A percentile compares a stretch with the other conserved stretches of the same genome.
phyloP scores from a whole-genome alignment of 2,329 filamentous ascomycete genomes.

The Scopulariopsis brevicaulis region DNA sequence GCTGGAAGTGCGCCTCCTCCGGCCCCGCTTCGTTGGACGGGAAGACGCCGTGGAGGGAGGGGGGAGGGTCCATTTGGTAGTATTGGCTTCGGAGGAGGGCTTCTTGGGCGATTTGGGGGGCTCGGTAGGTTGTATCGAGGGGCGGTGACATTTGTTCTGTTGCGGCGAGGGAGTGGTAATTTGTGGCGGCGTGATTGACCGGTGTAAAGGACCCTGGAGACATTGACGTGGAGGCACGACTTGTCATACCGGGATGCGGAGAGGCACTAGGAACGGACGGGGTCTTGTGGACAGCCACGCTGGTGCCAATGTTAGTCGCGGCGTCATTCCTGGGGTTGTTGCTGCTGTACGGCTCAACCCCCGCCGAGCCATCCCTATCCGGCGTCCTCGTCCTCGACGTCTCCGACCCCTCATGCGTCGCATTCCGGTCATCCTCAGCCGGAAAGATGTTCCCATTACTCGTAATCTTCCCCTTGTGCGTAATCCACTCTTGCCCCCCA shows the following conservation, averaged over 20 bases:
- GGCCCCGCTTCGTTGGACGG: background rate
- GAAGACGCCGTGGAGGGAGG: background rate
- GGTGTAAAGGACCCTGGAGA: conserved; percentile 1
- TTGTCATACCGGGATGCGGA: background rate
- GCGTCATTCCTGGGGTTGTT: background rate
- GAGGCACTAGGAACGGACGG: background rate
- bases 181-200: background rate
- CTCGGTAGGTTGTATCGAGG: background rate
- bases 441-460: conserved; percentile 29
- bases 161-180: background rate
- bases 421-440: conserved; percentile 12
- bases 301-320: background rate
- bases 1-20: background rate
- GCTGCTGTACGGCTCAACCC: background rate
- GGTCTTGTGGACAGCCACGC: background rate
- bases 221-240: background rate
- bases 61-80: background rate
- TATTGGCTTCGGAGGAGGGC: background rate
- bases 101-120: background rate
- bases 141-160: background rate
- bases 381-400: background rate
- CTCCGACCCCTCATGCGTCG: background rate
- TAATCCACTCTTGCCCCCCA: conserved; percentile 43
- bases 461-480: conserved; percentile 24
- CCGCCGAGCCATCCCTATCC: conserved; percentile 8